Conservation (phyloP, 306 rosid genomes). For the Cicer yamashitae region DNA sequence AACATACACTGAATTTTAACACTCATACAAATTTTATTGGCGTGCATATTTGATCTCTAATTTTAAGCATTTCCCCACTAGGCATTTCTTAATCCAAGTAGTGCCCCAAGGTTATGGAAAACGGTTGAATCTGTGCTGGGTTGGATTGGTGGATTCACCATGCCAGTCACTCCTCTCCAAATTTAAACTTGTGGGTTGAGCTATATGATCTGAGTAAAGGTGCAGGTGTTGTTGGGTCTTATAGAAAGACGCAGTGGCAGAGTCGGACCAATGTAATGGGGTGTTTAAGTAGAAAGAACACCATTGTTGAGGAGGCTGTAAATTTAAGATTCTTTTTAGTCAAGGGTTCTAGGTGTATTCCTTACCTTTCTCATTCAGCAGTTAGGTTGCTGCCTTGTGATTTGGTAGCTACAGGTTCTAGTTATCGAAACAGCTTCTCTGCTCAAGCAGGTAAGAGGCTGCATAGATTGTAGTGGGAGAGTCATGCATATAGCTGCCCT, state of each 20-base stretch:
- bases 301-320: background rate
- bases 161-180: constrained; percentile 5
- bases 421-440: background rate
- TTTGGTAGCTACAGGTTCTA: background rate
- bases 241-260: background rate
- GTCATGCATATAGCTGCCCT: background rate
- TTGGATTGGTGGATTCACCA: constrained; percentile 25
- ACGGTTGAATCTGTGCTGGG: constrained; percentile 6
- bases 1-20: too few relatives aligned
- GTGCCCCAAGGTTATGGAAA: constrained; percentile 20
- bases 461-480: too few relatives aligned
- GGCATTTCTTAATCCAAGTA: background rate
- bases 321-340: background rate
- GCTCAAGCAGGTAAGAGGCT: too few relatives aligned
- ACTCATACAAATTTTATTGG: background rate
- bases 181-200: constrained; percentile 11
- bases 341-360: constrained; percentile 23
- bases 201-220: constrained; percentile 19
- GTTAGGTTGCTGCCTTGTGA: constrained; percentile 33
- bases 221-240: background rate
- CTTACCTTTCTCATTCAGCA: background rate
- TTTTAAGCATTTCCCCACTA: constrained; percentile 22
- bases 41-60: background rate
- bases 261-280: constrained; percentile 23
- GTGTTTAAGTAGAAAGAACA: constrained; percentile 22